Base-by-base conservation (phyloP, 2,329 filamentous ascomycete genomes). In the Xenosphaeropsis pyriputrescens region DNA sequence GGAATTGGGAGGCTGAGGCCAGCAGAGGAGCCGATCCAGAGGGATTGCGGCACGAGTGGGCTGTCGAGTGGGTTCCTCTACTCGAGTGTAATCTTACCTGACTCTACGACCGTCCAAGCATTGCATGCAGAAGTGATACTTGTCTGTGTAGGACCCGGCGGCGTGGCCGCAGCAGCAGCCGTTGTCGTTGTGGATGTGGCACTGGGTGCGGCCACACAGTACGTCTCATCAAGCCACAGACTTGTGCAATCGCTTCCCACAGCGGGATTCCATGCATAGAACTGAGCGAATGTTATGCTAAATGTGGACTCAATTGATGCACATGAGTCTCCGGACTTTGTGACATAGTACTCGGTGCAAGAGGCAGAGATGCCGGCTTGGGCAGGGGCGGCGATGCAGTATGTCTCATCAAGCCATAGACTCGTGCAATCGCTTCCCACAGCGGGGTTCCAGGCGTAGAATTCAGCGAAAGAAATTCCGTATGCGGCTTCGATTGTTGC, bases 121-220 rank as follows among this genome's bases (percentile, higher is more conserved):
- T n/a, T n/a, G n/a, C n/a, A n/a, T n/a, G n/a, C n/a, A n/a, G n/a
- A n/a, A n/a, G n/a, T n/a, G n/a, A n/a, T n/a, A n/a, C n/a, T n/a
- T n/a, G n/a, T n/a, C n/a, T n/a, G n/a, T n/a, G n/a, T n/a, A n/a
- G n/a, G n/a, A n/a, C n/a, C n/a, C n/a, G n/a, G n/a, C n/a, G n/a
- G n/a, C n/a, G n/a, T n/a, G n/a, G n/a, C n/a, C n/a, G n/a, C n/a
- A n/a, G n/a, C 15, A 13, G 12, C 13, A 29, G 36, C 32, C 13
- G 36, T 19, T 14, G 18, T 26, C 17, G 35, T 36, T n/a, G 35
- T 36, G 14, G 18, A 13, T 26, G 35, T 29, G n/a, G 77, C 49
- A 67, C 67, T 1, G 72, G 68, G 40, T 9, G 3, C 0, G 37
- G 66, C 30, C 4, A 32, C 15, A 32, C 30, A 32, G 30, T 14